phyloP scores from a whole-genome alignment of 2,329 filamentous ascomycete genomes.

The Mycosphaerella arachidis region DNA sequence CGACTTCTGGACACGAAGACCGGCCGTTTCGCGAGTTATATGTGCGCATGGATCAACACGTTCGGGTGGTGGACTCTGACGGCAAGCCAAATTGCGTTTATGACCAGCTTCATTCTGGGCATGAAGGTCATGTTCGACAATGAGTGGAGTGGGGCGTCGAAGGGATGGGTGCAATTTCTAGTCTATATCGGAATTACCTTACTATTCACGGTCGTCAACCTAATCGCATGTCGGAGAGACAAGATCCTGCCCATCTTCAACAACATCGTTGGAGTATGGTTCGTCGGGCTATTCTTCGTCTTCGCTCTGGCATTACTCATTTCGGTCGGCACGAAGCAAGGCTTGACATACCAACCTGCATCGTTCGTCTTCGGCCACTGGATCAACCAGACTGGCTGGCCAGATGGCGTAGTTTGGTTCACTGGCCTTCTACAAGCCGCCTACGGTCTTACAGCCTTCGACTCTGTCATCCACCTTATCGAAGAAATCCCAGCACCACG shows the following conservation, averaged over 20 bases:
- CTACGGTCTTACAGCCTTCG: slow-evolving; percentile 55
- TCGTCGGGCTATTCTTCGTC: slow-evolving; percentile 50
- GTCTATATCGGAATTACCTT: slow-evolving; percentile 51
- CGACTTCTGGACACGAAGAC: slow-evolving; percentile 37
- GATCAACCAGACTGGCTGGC: slow-evolving; percentile 52
- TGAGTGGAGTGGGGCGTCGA: slow-evolving; percentile 42
- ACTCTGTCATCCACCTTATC: slow-evolving; percentile 56
- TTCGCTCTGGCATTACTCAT: slow-evolving; percentile 51
- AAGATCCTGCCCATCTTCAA: slow-evolving; percentile 50
- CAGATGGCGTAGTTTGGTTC: slow-evolving; percentile 55
- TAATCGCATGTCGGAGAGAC: slow-evolving; percentile 49
- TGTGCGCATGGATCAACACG: slow-evolving; percentile 58
- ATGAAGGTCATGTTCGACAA: slow-evolving; percentile 53
- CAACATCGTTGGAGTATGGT: slow-evolving; percentile 53
- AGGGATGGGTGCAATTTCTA: slow-evolving; percentile 53
- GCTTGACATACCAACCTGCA: slow-evolving; percentile 46
- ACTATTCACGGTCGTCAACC: slow-evolving; percentile 48
- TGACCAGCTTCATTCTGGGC: slow-evolving; percentile 55
- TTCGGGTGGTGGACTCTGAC: slow-evolving; percentile 58
- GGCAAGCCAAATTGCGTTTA: slow-evolving; percentile 54
- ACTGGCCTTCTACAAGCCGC: slow-evolving; percentile 54
- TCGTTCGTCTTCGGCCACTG: slow-evolving; percentile 52
- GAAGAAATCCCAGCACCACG: slow-evolving; percentile 54
- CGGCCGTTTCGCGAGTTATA: slow-evolving; percentile 52
- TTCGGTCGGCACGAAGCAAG: slow-evolving; percentile 45